phyloP scores from a whole-genome alignment of 768 basidiomycete genomes.

The Trametes sanguinea region DNA sequence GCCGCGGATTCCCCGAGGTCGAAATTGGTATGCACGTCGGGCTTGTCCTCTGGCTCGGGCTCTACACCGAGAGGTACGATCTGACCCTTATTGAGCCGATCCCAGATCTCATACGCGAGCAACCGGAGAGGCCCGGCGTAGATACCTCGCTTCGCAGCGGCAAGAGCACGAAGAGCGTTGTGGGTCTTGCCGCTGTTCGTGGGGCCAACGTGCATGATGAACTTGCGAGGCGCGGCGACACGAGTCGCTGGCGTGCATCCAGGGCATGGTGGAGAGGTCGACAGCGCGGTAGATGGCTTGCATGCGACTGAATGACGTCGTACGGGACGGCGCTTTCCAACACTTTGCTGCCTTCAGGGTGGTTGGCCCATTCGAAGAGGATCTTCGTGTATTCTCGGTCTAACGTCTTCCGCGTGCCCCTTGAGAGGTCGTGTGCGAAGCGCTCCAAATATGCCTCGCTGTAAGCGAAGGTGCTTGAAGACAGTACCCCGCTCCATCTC shows the following conservation, averaged over 20 bases:
- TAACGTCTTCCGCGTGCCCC: slow-evolving; percentile 26
- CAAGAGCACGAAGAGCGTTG: slow-evolving; percentile 86
- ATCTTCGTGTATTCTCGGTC: slow-evolving; percentile 54
- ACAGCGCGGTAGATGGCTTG: slow-evolving; percentile 39
- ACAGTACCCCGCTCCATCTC: slow-evolving; percentile 36
- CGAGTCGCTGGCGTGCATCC: slow-evolving; percentile 57
- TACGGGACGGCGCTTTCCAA: slow-evolving; percentile 33
- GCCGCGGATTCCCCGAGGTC: slow-evolving; percentile 31
- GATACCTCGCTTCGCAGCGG: slow-evolving; percentile 68
- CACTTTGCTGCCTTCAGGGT: slow-evolving; percentile 31
- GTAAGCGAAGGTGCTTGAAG: slow-evolving; percentile 26
- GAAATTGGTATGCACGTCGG: slow-evolving; percentile 38
- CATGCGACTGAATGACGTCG: slow-evolving; percentile 42
- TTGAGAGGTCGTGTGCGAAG: slow-evolving; percentile 40
- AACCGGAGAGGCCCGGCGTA: slow-evolving; percentile 93
- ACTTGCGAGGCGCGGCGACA: slow-evolving; percentile 56
- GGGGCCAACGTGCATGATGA: slow-evolving; percentile 96
- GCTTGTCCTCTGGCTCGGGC: slow-evolving; percentile 40
- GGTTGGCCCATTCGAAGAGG: slow-evolving; percentile 58
- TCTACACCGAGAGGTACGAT: slow-evolving; percentile 74
- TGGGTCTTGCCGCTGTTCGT: slow-evolving; percentile 99
- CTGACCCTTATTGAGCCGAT: slow-evolving; percentile 85
- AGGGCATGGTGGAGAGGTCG: slow-evolving; percentile 49
- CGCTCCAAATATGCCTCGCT: slow-evolving; percentile 44
- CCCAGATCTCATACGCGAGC: slow-evolving; percentile 94